These are phyloP conservation scores for Trichoderma polysporum DNA, from an alignment of 2,329 filamentous ascomycete species.

Conservation along the genomic window DNA sequence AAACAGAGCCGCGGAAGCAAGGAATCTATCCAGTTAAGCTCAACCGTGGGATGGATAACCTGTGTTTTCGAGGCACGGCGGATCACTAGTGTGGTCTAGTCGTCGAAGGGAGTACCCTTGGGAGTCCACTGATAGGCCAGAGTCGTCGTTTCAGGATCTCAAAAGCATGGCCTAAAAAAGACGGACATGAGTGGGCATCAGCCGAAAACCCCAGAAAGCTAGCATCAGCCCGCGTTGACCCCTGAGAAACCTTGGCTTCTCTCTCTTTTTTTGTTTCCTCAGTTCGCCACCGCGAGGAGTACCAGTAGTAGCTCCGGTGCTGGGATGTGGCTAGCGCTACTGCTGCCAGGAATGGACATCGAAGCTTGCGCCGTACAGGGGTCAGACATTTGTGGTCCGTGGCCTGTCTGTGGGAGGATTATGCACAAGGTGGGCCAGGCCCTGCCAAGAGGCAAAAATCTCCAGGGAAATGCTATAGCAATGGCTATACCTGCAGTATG, in stretches of 20 bases:
- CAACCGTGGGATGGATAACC: conserved; percentile 15
- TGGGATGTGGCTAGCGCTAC: conserved; percentile 18
- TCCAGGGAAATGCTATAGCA: not conserved
- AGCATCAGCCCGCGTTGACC: not conserved
- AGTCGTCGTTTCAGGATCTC: conserved; percentile 23
- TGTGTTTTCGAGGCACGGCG: conserved; percentile 22
- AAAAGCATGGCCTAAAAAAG: conserved; percentile 1
- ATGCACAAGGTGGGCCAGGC: conserved; percentile 2
- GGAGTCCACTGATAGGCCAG: conserved; percentile 21
- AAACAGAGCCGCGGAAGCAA: not conserved
- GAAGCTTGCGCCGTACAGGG: not conserved
- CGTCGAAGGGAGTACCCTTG: conserved; percentile 20
- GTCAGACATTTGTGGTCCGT: not conserved
- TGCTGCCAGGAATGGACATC: conserved; percentile 7
- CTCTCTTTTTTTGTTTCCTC: not conserved
- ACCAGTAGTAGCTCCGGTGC: conserved; percentile 17
- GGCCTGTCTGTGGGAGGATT: not conserved
- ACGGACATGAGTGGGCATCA: conserved; percentile 12
- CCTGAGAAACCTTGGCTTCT: conserved; percentile 19
- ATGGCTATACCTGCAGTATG: not conserved
- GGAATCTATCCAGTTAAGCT: conserved; percentile 18
- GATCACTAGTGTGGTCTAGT: conserved; percentile 9
- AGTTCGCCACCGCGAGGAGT: not conserved
- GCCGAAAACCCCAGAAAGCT: conserved; percentile 13
- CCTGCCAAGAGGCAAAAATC: not conserved